Conservation (phyloP, 129 eudicot species). For the Flaveria brownii region DNA sequence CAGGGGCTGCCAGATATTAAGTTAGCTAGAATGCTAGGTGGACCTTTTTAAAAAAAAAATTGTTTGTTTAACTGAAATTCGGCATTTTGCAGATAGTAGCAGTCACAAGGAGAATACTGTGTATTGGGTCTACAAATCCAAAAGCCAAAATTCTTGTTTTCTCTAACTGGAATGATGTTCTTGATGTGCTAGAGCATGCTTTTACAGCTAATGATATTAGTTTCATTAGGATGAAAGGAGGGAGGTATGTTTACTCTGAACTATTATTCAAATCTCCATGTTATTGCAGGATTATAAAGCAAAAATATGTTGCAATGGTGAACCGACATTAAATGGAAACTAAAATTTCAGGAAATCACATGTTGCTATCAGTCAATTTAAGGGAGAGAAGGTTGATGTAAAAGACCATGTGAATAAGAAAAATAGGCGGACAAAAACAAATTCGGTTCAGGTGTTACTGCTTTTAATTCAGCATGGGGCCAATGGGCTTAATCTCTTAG, state of each 20-base stretch:
- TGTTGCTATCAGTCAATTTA: constrained; percentile 73
- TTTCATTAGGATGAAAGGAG: constrained; percentile 92
- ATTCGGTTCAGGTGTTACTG: constrained; percentile 66
- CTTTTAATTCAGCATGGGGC: constrained; percentile 92
- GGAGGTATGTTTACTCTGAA: constrained; percentile 54
- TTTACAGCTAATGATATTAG: constrained; percentile 72
- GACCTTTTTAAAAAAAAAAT: neutral
- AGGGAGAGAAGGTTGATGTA: constrained; percentile 51
- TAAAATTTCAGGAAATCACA: constrained; percentile 66
- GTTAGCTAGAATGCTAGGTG: constrained; percentile 7
- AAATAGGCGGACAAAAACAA: constrained; percentile 29
- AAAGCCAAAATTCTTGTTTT: constrained; percentile 79
- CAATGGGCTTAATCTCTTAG: constrained; percentile 93
- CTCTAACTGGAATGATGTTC: constrained; percentile 98
- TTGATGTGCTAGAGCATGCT: constrained; percentile 89
- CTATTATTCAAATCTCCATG: neutral
- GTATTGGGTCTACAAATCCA: constrained; percentile 67
- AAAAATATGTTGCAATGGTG: neutral
- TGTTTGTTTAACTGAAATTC: constrained; percentile 16
- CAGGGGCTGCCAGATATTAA: neutral
- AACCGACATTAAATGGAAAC: neutral
- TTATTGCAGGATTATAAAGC: constrained; percentile 4
- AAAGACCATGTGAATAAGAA: constrained; percentile 18
- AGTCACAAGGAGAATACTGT: constrained; percentile 83
- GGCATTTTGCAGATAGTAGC: constrained; percentile 70